Conservation (phyloP, 352 stramenopile species). For the Phytopythium ostracodes region DNA sequence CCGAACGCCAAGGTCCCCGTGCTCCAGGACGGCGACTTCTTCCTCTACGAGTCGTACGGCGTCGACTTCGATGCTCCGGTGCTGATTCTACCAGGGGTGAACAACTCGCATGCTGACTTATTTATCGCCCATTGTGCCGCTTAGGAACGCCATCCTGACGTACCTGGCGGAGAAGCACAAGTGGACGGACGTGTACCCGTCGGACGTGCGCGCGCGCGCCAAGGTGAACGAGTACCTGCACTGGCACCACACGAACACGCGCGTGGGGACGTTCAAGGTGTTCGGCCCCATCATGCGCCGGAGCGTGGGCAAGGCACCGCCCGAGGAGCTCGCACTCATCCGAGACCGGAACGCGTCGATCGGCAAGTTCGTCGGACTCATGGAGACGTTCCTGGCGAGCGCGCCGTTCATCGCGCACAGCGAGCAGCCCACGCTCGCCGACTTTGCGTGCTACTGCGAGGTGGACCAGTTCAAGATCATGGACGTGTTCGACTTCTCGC, state of each 20-base stretch:
- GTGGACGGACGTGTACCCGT: conserved; percentile 42
- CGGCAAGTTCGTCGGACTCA: conserved; percentile 14
- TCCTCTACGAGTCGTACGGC: conserved; percentile 21
- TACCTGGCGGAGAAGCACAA: conserved; percentile 45
- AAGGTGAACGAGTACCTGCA: conserved; percentile 64
- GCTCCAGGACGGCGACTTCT: conserved; percentile 30
- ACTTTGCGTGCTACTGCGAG: conserved; percentile 44
- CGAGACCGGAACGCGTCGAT: conserved; percentile 18
- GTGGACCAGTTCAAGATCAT: conserved; percentile 31
- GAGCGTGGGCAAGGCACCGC: conserved; percentile 20
- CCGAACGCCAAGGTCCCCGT: conserved; percentile 23
- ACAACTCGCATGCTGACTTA: too few species aligned
- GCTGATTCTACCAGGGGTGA: too few species aligned
- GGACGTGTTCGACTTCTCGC: conserved; percentile 26
- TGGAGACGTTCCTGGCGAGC: conserved; percentile 29
- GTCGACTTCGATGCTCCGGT: too few species aligned
- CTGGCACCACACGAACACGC: conserved; percentile 55
- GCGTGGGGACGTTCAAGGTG: conserved; percentile 35
- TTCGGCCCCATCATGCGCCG: conserved; percentile 30
- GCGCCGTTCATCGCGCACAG: conserved; percentile 21
- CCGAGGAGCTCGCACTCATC: conserved; percentile 15
- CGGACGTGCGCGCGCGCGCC: conserved; percentile 32
- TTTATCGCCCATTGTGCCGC: background rate
- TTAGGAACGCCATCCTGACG: conserved; percentile 30
- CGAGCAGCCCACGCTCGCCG: conserved; percentile 28